These are phyloP conservation scores for Acrodontium crateriforme DNA, from an alignment of 2,329 filamentous ascomycete genomes.

Conservation along the genomic window DNA sequence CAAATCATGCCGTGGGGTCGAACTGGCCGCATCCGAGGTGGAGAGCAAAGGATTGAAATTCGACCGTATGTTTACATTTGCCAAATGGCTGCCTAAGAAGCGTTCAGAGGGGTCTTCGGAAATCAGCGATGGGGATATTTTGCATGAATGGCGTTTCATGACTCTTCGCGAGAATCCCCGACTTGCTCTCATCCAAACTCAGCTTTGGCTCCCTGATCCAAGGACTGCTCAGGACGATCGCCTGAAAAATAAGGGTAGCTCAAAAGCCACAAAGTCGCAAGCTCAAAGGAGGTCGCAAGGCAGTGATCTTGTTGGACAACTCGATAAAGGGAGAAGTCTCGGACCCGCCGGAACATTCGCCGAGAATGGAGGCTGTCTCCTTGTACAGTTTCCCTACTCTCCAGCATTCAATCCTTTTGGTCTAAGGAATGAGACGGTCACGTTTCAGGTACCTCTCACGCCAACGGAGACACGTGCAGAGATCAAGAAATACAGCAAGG, in stretches of 20 bases:
- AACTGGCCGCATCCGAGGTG: slow-evolving; percentile 51
- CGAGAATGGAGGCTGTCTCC: slow-evolving; percentile 45
- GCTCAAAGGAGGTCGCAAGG: slow-evolving; percentile 3
- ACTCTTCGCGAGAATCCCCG: slow-evolving; percentile 56
- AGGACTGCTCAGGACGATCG: background rate
- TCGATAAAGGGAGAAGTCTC: slow-evolving; percentile 1
- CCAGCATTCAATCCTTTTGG: slow-evolving; percentile 18
- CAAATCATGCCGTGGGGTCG: slow-evolving; percentile 68
- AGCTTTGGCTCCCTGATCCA: slow-evolving; percentile 55
- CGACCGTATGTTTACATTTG: slow-evolving; percentile 74
- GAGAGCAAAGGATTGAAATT: slow-evolving; percentile 57
- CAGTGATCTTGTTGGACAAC: slow-evolving; percentile 4
- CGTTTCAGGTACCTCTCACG: slow-evolving; percentile 53
- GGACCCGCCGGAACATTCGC: slow-evolving; percentile 22
- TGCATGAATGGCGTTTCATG: slow-evolving; percentile 50
- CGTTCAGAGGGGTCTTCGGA: slow-evolving; percentile 2
- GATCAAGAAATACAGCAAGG: slow-evolving; percentile 44
- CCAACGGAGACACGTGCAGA: slow-evolving; percentile 45
- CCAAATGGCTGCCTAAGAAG: slow-evolving; percentile 40
- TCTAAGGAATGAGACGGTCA: slow-evolving; percentile 32
- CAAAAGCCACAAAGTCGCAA: background rate
- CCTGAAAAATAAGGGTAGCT: background rate
- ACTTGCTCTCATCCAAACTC: slow-evolving; percentile 53
- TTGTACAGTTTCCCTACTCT: slow-evolving; percentile 49
- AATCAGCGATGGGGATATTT: slow-evolving; percentile 16